Evolutionary conservation across 2,329 filamentous ascomycete species (phyloP).

Genomic region (Westerdykella sp.): DNA sequence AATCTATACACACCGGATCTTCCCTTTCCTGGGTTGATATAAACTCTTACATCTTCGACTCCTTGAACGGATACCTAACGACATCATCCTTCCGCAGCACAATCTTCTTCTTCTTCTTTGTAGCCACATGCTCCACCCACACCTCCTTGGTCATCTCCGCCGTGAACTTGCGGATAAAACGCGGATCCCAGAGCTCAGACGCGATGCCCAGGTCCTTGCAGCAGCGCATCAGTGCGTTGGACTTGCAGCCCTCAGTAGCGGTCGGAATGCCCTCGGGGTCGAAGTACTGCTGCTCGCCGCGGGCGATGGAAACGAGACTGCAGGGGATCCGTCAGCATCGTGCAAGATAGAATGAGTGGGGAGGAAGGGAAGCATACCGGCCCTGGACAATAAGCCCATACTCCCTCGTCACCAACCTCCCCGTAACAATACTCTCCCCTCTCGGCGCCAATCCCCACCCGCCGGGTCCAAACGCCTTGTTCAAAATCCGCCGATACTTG

Average conservation of each 20-base stretch:
- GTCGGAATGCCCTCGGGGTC: constrained; percentile 83
- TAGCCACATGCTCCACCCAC: constrained; percentile 82
- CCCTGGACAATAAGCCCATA: constrained; percentile 87
- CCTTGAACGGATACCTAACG: constrained; percentile 59
- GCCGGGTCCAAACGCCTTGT: constrained; percentile 86
- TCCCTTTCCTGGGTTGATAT: background rate
- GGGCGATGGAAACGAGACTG: constrained; percentile 85
- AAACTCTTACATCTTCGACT: constrained; percentile 24
- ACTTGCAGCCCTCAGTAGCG: constrained; percentile 94
- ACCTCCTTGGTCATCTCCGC: constrained; percentile 67
- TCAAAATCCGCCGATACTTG: constrained; percentile 89
- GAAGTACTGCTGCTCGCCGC: constrained; percentile 94
- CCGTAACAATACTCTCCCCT: constrained; percentile 78
- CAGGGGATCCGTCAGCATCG: background rate
- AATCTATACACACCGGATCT: constrained; percentile 1
- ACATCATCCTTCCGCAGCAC: constrained; percentile 80
- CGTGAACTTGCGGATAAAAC: constrained; percentile 80
- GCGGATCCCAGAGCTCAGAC: constrained; percentile 92
- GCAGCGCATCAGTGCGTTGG: constrained; percentile 94
- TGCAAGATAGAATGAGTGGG: background rate
- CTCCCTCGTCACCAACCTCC: constrained; percentile 75
- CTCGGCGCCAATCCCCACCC: constrained; percentile 91
- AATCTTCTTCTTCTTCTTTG: constrained; percentile 84
- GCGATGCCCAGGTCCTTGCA: constrained; percentile 96
- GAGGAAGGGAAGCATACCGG: constrained; percentile 52